phyloP scores from a whole-genome alignment of 2,329 filamentous ascomycete species.

The Xylariaceae sp. region DNA sequence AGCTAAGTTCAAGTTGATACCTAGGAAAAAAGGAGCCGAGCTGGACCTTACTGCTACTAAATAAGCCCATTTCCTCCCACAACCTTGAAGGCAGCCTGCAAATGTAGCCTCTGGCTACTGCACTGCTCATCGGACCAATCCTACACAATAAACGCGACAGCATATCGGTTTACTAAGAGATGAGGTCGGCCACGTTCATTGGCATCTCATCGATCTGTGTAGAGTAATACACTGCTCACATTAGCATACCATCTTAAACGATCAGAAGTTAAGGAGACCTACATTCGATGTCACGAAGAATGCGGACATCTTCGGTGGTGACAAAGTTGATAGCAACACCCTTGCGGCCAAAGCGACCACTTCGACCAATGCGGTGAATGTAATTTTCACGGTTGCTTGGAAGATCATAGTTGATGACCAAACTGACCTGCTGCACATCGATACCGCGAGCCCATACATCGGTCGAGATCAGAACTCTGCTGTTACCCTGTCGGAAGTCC shows the following conservation, averaged over 20 bases:
- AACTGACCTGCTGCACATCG: constrained; percentile 94
- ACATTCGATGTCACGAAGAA: constrained; percentile 94
- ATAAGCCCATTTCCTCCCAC: constrained; percentile 33
- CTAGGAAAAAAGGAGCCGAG: not conserved
- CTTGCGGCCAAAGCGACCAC: constrained; percentile 92
- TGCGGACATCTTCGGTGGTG: constrained; percentile 94
- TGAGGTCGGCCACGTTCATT: constrained; percentile 76
- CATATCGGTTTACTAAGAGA: constrained; percentile 36
- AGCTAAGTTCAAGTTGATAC: not conserved
- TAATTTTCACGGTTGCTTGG: constrained; percentile 99
- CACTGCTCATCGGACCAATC: constrained; percentile 8
- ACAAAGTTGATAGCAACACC: constrained; percentile 99
- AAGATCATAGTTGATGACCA: constrained; percentile 99
- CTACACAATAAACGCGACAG: no score
- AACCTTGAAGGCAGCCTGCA: constrained; percentile 5
- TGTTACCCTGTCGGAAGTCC: constrained; percentile 95
- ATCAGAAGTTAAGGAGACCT: constrained; percentile 35
- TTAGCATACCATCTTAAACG: constrained; percentile 3
- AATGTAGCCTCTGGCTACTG: not conserved
- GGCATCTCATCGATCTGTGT: constrained; percentile 99
- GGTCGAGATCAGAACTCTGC: constrained; percentile 90
- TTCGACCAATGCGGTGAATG: constrained; percentile 95
- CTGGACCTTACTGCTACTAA: constrained; percentile 26
- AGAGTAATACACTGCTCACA: constrained; percentile 72
- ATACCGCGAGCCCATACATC: constrained; percentile 98